Percentiles rank a stretch among this genome's conserved stretches.
phyloP scores from a whole-genome alignment of 2,329 filamentous ascomycete genomes.

The Curvularia eragrostidis region DNA sequence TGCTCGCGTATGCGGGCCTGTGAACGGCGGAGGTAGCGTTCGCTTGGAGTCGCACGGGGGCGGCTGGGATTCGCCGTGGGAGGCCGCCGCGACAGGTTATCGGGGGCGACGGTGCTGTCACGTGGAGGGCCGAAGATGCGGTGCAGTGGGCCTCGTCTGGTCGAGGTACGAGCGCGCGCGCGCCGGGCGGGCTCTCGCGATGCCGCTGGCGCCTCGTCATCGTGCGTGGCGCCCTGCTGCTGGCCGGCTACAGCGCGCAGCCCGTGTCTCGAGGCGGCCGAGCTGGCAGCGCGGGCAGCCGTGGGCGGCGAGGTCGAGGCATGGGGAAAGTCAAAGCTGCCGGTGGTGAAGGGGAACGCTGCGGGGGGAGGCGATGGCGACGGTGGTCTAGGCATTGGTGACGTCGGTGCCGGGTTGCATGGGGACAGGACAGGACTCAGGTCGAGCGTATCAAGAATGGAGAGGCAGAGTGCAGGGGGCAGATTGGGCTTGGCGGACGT shows the following conservation, averaged over 20 bases:
- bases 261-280: slow-evolving; percentile 12
- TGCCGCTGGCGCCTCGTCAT: slow-evolving; percentile 12
- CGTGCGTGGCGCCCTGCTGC: slow-evolving; percentile 14
- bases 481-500: neutral
- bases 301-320: slow-evolving; percentile 43
- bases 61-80: slow-evolving; percentile 35
- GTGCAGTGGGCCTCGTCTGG: slow-evolving; percentile 28
- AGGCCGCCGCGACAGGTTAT: slow-evolving; percentile 22
- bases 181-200: slow-evolving; percentile 20
- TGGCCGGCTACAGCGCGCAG: slow-evolving; percentile 20
- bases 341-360: slow-evolving; percentile 45
- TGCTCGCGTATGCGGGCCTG: slow-evolving; percentile 40
- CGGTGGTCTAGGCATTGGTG: slow-evolving; percentile 42
- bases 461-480: neutral
- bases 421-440: too few species aligned
- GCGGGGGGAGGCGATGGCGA: slow-evolving; percentile 38
- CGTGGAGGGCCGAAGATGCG: slow-evolving; percentile 32
- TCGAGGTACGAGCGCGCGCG: slow-evolving; percentile 15
- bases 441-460: neutral
- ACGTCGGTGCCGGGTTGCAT: slow-evolving; percentile 22
- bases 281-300: slow-evolving; percentile 10
- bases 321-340: slow-evolving; percentile 56
- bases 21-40: slow-evolving; percentile 46
- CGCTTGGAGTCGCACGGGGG: slow-evolving; percentile 44
- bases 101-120: slow-evolving; percentile 24